Percentiles rank a stretch among this genome's conserved stretches.
These are phyloP conservation scores for Aspergillus baeticus DNA, from an alignment of 495 filamentous ascomycete species.

Conservation along the genomic window DNA sequence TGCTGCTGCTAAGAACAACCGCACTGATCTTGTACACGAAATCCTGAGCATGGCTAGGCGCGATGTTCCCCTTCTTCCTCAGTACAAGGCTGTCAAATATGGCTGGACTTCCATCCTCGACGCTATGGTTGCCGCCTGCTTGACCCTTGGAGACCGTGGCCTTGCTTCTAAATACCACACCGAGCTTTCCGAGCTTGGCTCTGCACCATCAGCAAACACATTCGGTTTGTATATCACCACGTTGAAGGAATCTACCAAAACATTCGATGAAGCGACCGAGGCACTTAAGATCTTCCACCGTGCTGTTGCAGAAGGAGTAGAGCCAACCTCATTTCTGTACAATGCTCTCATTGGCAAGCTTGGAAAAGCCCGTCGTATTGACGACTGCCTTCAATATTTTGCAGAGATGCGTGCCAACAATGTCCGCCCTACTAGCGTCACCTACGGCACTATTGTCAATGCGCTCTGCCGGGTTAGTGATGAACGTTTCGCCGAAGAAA, in stretches of 20 bases:
- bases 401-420: constrained; percentile 91
- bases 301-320: constrained; percentile 89
- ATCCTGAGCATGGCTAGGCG: constrained; percentile 82
- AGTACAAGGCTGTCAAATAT: constrained; percentile 82
- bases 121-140: constrained; percentile 90
- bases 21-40: constrained; percentile 77
- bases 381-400: constrained; percentile 97
- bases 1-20: constrained; percentile 78
- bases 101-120: constrained; percentile 95
- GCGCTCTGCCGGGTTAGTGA: constrained; percentile 96
- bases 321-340: constrained; percentile 95
- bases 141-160: constrained; percentile 75
- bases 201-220: constrained; percentile 92
- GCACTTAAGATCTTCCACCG: constrained; percentile 96
- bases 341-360: constrained; percentile 98
- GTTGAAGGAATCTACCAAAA: constrained; percentile 92
- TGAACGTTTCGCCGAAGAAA: constrained; percentile 94
- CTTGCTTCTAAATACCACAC: constrained; percentile 84
- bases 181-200: constrained; percentile 82
- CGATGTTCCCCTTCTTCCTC: constrained; percentile 79
- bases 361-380: constrained; percentile 94
- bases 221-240: constrained; percentile 98
- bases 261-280: constrained; percentile 94
- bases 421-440: constrained; percentile 94
- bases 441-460: constrained; percentile 97